A percentile compares a stretch with the other conserved stretches of the same genome.
Evolutionary conservation across 1,284 basidiomycete species (phyloP).

Genomic region (Hemileia vastatrix): DNA sequence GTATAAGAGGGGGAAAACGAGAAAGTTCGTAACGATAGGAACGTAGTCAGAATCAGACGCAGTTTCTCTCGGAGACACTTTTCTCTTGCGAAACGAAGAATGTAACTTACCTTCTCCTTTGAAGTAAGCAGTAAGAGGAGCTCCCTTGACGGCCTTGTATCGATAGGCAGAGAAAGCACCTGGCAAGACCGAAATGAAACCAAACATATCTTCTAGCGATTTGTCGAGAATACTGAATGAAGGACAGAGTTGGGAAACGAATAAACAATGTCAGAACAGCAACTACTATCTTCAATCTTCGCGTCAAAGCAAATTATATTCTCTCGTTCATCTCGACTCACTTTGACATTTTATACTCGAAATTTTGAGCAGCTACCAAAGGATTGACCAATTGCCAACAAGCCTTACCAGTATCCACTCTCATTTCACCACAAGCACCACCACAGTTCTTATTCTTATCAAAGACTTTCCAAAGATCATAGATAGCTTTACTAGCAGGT

Average conservation of each 20-base stretch:
- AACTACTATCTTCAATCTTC: background rate
- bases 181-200: constrained; percentile 72
- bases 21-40: background rate
- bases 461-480: too few species aligned
- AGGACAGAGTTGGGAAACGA: background rate
- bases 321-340: background rate
- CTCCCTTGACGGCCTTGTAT: constrained; percentile 72
- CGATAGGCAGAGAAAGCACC: constrained; percentile 88
- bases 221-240: background rate
- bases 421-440: constrained; percentile 27
- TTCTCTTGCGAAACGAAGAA: constrained; percentile 44
- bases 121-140: constrained; percentile 82
- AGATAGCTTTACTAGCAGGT: constrained; percentile 18
- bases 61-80: constrained; percentile 56
- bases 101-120: constrained; percentile 80
- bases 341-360: constrained; percentile 28
- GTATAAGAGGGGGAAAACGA: background rate
- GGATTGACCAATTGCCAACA: constrained; percentile 25
- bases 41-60: background rate
- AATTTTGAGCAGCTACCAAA: too few species aligned
- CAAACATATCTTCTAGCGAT: constrained; percentile 53
- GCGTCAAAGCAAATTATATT: background rate
- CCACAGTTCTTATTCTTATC: constrained; percentile 19
- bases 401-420: constrained; percentile 18
- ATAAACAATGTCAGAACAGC: background rate